phyloP scores from a whole-genome alignment of 208 protist species.

The Acanthamoeba culbertsoni region DNA sequence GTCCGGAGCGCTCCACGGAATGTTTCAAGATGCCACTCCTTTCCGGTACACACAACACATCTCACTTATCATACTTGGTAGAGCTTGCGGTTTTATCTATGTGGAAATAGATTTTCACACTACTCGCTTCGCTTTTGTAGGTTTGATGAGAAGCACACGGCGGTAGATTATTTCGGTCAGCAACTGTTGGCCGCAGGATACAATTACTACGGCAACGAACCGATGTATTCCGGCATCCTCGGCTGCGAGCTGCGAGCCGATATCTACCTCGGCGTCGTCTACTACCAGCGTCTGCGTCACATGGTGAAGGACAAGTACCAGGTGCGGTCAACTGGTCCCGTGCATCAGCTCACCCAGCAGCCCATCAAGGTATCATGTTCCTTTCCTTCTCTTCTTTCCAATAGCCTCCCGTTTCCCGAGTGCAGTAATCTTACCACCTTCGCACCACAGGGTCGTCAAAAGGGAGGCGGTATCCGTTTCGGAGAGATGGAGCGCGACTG shows the following conservation, averaged over 20 bases:
- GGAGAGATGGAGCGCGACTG: slow-evolving; percentile 99
- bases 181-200: slow-evolving; percentile 93
- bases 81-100: too few relatives aligned
- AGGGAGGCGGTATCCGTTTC: slow-evolving; percentile 96
- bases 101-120: too few relatives aligned
- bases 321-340: slow-evolving; percentile 94
- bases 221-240: slow-evolving; percentile 93
- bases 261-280: slow-evolving; percentile 98
- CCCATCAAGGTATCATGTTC: slow-evolving; percentile 92
- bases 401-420: not conserved
- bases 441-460: slow-evolving; percentile 80
- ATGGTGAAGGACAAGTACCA: slow-evolving; percentile 99
- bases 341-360: slow-evolving; percentile 95
- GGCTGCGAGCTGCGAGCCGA: slow-evolving; percentile 95
- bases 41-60: slow-evolving; percentile 75
- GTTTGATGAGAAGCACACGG: slow-evolving; percentile 86
- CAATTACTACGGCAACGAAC: slow-evolving; percentile 96
- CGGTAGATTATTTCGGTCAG: slow-evolving; percentile 95
- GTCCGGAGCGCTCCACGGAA: slow-evolving; percentile 92
- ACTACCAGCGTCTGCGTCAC: slow-evolving; percentile 99
- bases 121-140: not conserved
- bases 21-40: slow-evolving; percentile 95
- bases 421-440: not conserved
- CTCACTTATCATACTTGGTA: too few relatives aligned
- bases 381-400: not conserved